Evolutionary conservation across 306 rosid species (phyloP).

Genomic region (Vigna nakashimae): DNA sequence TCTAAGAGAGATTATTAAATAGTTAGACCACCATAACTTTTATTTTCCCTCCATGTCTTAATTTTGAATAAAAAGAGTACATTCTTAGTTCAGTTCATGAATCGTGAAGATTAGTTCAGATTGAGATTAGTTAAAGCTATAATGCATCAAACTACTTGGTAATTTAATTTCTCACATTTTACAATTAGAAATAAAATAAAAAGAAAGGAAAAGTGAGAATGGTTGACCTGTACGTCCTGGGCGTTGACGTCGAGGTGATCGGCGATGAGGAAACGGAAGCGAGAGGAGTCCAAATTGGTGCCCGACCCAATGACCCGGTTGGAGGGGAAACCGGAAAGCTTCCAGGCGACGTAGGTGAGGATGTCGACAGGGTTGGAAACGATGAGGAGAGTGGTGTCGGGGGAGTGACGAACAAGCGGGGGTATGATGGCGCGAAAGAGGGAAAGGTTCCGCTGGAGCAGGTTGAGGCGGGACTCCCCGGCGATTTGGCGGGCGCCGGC

Average conservation of each 20-base stretch:
- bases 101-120: too few relatives aligned
- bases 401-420: slow-evolving; percentile 62
- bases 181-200: background rate
- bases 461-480: slow-evolving; percentile 81
- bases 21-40: too few relatives aligned
- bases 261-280: slow-evolving; percentile 85
- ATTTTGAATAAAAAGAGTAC: too few relatives aligned
- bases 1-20: too few relatives aligned
- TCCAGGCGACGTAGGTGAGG: slow-evolving; percentile 85
- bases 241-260: slow-evolving; percentile 93
- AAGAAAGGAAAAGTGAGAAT: background rate
- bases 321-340: slow-evolving; percentile 83
- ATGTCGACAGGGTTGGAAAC: slow-evolving; percentile 90
- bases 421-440: slow-evolving; percentile 72
- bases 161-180: background rate
- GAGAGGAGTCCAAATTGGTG: slow-evolving; percentile 89
- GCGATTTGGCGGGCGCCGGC: slow-evolving; percentile 83
- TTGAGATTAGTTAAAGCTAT: too few relatives aligned
- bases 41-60: too few relatives aligned
- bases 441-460: slow-evolving; percentile 70
- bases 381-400: slow-evolving; percentile 61
- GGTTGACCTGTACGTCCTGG: slow-evolving; percentile 89
- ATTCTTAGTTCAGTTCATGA: too few relatives aligned
- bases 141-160: too few relatives aligned
- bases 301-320: slow-evolving; percentile 90